A percentile compares a stretch with the other conserved stretches of the same genome.
These are phyloP conservation scores for Skeletonema tropicum DNA, from an alignment of 108 stramenopile genomes.

Conservation along the genomic window DNA sequence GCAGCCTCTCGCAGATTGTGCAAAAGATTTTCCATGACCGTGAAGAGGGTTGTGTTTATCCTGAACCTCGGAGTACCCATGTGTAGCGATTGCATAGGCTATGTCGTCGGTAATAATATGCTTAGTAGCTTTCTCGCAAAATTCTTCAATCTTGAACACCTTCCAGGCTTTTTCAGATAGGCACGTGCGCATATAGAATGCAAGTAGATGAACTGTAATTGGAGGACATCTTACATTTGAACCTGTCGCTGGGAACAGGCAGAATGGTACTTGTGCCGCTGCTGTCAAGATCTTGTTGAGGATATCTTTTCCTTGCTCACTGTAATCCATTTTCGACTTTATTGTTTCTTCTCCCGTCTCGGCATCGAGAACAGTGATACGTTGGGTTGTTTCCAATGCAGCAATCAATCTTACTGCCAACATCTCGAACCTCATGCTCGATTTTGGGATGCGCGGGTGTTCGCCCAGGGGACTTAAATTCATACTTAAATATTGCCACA, in stretches of 20 bases:
- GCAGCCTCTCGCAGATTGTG: constrained; percentile 8
- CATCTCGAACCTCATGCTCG: constrained; percentile 5
- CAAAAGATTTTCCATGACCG: constrained; percentile 4
- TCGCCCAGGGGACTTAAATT: not conserved
- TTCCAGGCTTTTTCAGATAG: constrained; percentile 10
- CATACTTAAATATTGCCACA: not conserved
- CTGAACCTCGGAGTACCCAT: constrained; percentile 9
- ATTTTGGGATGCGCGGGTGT: constrained; percentile 1
- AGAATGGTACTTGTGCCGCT: constrained; percentile 12
- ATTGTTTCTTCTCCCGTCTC: not conserved
- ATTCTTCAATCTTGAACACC: constrained; percentile 9
- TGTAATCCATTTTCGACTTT: not conserved
- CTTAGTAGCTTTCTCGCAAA: constrained; percentile 3
- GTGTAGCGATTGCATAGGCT: constrained; percentile 12
- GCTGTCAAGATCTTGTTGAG: constrained; percentile 14
- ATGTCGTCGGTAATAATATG: constrained; percentile 7
- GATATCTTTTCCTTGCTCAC: not conserved
- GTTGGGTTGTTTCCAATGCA: not conserved
- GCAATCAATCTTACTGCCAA: not conserved
- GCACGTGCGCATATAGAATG: constrained; percentile 10
- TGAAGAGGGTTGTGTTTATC: not conserved
- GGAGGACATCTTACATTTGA: constrained; percentile 6
- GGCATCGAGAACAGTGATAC: not conserved
- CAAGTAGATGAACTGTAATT: constrained; percentile 13
- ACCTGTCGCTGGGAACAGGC: constrained; percentile 6